Evolutionary conservation across 176 grass and related monocot species (phyloP).

Genomic region (Rhynchospora breviuscula): DNA sequence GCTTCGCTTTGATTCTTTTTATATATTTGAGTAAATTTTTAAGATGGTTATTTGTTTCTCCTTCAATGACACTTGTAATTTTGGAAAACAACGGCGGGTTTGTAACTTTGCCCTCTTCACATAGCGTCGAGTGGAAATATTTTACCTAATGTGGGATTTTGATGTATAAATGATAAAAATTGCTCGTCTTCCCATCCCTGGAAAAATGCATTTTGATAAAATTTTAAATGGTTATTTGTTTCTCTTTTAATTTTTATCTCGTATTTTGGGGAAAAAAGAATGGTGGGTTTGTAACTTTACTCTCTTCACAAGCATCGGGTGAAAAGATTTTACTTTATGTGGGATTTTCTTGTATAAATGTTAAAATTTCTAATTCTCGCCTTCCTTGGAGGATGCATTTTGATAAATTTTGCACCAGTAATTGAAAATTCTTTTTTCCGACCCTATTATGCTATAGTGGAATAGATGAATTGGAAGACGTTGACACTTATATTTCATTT

Average conservation of each 20-base stretch:
- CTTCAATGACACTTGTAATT: too few relatives aligned
- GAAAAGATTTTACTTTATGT: background rate
- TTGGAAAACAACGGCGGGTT: too few relatives aligned
- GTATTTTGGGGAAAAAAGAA: background rate
- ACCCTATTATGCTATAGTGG: too few relatives aligned
- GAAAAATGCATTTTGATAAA: background rate
- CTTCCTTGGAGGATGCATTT: background rate
- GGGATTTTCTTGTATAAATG: background rate
- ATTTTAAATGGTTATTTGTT: background rate
- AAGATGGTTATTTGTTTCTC: too few relatives aligned
- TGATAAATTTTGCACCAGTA: background rate
- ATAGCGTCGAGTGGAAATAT: too few relatives aligned
- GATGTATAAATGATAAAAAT: too few relatives aligned
- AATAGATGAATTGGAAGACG: background rate
- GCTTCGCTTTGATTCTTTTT: too few relatives aligned
- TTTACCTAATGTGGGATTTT: too few relatives aligned
- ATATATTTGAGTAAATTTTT: too few relatives aligned
- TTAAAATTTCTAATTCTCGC: background rate
- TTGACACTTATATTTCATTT: background rate
- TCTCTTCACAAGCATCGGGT: background rate
- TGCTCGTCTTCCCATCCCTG: too few relatives aligned
- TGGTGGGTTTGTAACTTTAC: background rate
- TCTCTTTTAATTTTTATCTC: background rate
- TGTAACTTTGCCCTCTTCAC: too few relatives aligned
- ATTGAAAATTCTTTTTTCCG: background rate